Conservation (phyloP, 108 stramenopile genomes). For the Cyclostephanos tholiformis region DNA sequence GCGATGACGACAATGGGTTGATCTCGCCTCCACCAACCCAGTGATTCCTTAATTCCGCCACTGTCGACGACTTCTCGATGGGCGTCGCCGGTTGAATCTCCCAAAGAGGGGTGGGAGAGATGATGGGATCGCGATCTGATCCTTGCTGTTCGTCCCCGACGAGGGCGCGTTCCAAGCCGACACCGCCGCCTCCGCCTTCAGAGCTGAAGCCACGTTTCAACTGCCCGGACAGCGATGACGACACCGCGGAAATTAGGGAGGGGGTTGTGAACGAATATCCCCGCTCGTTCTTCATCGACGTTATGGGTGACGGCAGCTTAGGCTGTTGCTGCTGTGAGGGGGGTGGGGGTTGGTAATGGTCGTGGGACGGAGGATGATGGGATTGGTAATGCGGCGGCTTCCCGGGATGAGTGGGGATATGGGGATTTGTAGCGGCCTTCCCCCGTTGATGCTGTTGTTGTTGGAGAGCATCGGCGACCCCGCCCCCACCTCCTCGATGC, state of each 20-base stretch:
- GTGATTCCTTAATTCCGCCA: neutral
- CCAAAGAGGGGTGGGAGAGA: no score
- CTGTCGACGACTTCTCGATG: neutral
- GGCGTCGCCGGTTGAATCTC: no score
- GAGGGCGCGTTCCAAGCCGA: no score
- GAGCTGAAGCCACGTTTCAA: neutral
- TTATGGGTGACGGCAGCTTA: constrained; percentile 10
- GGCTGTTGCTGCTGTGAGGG: neutral
- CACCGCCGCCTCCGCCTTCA: neutral
- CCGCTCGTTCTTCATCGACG: constrained; percentile 24
- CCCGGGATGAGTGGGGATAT: neutral
- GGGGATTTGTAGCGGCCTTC: neutral
- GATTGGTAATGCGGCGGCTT: neutral
- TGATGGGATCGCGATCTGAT: no score
- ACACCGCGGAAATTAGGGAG: neutral
- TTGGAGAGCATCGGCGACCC: neutral
- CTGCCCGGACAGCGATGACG: neutral
- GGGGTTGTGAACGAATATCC: constrained; percentile 22
- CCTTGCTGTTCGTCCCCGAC: no score
- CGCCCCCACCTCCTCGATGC: constrained; percentile 5
- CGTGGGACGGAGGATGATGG: neutral
- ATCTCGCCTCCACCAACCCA: neutral
- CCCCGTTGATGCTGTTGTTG: neutral
- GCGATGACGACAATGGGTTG: constrained; percentile 6
- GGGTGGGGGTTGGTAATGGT: neutral